Conservation (phyloP, 352 stramenopile genomes). For the Phytophthora pseudosyringae region DNA sequence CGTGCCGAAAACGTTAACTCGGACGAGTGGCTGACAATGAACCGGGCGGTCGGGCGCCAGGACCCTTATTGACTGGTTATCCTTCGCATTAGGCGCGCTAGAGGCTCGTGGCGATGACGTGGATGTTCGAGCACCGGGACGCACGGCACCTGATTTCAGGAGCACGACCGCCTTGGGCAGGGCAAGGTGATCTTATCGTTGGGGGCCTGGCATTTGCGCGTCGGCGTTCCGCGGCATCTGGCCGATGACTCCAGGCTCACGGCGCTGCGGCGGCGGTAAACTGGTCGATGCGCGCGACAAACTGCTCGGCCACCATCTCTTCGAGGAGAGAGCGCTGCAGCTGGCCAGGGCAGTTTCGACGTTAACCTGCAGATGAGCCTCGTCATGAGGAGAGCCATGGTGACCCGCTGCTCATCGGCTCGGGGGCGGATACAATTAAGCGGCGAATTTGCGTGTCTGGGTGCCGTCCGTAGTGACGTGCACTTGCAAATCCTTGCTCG, state of each 20-base stretch:
- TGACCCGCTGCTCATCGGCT: too few species aligned
- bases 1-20: slow-evolving; percentile 10
- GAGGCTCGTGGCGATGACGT: slow-evolving; percentile 9
- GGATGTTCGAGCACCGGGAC: slow-evolving; percentile 4
- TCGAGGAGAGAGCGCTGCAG: background rate
- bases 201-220: background rate
- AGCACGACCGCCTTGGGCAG: background rate
- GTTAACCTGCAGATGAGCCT: background rate
- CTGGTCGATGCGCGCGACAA: background rate
- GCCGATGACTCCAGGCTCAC: background rate
- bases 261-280: background rate
- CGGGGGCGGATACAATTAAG: background rate
- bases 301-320: background rate
- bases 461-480: background rate
- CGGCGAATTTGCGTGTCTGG: background rate
- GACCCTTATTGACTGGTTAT: background rate
- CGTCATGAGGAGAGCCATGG: background rate
- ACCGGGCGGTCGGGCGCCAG: too few species aligned
- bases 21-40: background rate
- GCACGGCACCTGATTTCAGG: background rate
- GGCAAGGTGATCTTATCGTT: slow-evolving; percentile 9
- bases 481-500: background rate
- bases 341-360: background rate
- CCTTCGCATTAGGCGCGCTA: slow-evolving; percentile 3
- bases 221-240: slow-evolving; percentile 3